These are phyloP conservation scores for Coniochaeta sp. DNA, from an alignment of 2,329 filamentous ascomycete genomes.

Conservation along the genomic window DNA sequence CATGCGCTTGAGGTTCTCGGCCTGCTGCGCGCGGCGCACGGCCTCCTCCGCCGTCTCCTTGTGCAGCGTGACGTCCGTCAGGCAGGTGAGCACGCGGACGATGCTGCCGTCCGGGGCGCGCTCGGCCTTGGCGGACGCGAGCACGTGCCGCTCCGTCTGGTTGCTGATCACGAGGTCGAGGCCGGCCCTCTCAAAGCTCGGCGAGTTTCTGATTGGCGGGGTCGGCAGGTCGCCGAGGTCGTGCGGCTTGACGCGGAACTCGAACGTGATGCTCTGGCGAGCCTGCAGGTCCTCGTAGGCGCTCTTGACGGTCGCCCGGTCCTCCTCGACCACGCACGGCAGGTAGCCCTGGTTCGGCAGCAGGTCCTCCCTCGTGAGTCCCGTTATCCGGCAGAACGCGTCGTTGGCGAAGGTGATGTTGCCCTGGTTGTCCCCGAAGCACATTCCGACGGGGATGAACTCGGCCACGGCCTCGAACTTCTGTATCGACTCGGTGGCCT, in stretches of 20 bases:
- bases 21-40: conserved; percentile 39
- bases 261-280: conserved; percentile 33
- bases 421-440: conserved; percentile 58
- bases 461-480: conserved; percentile 66
- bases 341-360: conserved; percentile 26
- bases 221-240: conserved; percentile 13
- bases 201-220: conserved; percentile 22
- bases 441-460: conserved; percentile 68
- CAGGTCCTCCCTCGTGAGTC: conserved; percentile 25
- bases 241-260: conserved; percentile 34
- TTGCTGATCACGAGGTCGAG: conserved; percentile 25
- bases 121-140: conserved; percentile 41
- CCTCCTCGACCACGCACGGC: conserved; percentile 37
- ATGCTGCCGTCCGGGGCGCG: conserved; percentile 33
- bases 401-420: conserved; percentile 66
- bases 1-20: conserved; percentile 46
- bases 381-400: conserved; percentile 50
- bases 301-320: conserved; percentile 30
- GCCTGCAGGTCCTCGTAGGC: conserved; percentile 33
- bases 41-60: conserved; percentile 42
- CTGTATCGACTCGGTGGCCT: conserved; percentile 47
- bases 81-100: conserved; percentile 37
- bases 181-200: conserved; percentile 27
- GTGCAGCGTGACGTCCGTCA: conserved; percentile 44
- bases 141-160: conserved; percentile 31